Evolutionary conservation across 257 asterid species (phyloP).

Genomic region (Salvia miltiorrhiza): DNA sequence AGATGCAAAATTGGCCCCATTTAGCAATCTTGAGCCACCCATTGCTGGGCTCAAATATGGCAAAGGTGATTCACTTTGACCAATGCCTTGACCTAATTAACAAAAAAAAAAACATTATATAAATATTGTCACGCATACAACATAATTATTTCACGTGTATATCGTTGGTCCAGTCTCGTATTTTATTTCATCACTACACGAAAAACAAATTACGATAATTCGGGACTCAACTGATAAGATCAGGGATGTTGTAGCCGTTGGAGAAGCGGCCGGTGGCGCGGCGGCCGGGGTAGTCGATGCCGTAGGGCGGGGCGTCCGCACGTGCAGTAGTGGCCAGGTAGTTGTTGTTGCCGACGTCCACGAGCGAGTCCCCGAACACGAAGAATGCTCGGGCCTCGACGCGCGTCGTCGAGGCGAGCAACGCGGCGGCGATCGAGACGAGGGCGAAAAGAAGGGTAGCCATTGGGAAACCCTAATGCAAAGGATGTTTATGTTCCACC

Average conservation of each 20-base stretch:
- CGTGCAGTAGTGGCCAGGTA: conserved; percentile 58
- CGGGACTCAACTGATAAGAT: conserved; percentile 48
- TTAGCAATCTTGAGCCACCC: conserved; percentile 38
- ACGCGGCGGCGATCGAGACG: conserved; percentile 9
- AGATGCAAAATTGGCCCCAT: conserved; percentile 76
- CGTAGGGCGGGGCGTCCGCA: conserved; percentile 61
- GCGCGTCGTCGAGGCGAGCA: not conserved
- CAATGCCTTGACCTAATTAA: conserved; percentile 41
- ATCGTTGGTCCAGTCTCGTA: not conserved
- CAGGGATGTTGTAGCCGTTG: conserved; percentile 61
- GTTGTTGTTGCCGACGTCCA: conserved; percentile 65
- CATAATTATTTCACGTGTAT: not conserved
- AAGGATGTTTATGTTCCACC: not conserved
- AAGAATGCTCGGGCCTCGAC: conserved; percentile 45
- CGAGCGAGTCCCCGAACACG: conserved; percentile 65
- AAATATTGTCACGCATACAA: too few relatives aligned
- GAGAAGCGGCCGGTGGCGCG: conserved; percentile 62
- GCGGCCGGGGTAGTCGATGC: conserved; percentile 54
- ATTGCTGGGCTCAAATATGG: conserved; percentile 59
- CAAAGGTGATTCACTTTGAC: conserved; percentile 44
- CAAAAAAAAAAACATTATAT: not conserved
- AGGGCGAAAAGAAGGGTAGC: conserved; percentile 25
- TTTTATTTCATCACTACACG: not conserved
- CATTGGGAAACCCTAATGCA: conserved; percentile 3
- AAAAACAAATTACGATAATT: not conserved